A percentile compares a stretch with the other conserved stretches of the same genome.
These are phyloP conservation scores for Epichloe glyceriae DNA, from an alignment of 2,329 filamentous ascomycete genomes.

Conservation along the genomic window DNA sequence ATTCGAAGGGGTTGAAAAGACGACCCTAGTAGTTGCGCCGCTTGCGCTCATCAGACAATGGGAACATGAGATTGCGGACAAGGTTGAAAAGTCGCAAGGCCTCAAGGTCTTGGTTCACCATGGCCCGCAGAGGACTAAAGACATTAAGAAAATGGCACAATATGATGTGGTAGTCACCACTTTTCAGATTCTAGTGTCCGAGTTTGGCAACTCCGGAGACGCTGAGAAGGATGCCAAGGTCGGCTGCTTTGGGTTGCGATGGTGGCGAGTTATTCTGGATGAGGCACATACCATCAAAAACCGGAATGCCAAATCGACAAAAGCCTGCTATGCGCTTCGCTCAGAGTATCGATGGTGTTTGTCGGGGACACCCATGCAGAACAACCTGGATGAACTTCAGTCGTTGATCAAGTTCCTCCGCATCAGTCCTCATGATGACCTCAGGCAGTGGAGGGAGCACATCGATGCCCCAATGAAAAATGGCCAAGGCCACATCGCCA, in stretches of 20 bases:
- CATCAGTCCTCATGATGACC: constrained; percentile 80
- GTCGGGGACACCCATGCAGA: constrained; percentile 94
- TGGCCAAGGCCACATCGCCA: constrained; percentile 77
- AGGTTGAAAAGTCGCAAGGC: constrained; percentile 54
- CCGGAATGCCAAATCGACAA: constrained; percentile 86
- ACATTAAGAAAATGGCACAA: constrained; percentile 58
- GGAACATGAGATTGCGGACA: constrained; percentile 84
- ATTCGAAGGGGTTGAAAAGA: constrained; percentile 56
- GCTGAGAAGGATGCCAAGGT: constrained; percentile 50
- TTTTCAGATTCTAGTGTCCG: constrained; percentile 88
- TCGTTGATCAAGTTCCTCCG: constrained; percentile 85
- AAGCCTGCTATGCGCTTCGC: constrained; percentile 74
- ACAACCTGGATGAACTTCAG: constrained; percentile 92
- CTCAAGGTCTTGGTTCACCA: constrained; percentile 85
- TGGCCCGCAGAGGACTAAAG: constrained; percentile 72
- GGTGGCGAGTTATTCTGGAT: constrained; percentile 91
- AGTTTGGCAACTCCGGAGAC: constrained; percentile 59
- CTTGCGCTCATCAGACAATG: constrained; percentile 92
- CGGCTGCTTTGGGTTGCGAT: constrained; percentile 82
- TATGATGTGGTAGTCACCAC: constrained; percentile 97
- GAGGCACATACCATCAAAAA: constrained; percentile 99
- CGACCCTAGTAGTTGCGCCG: constrained; percentile 84
- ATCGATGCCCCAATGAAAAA: constrained; percentile 86
- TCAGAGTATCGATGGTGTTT: constrained; percentile 92
- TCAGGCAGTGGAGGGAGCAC: constrained; percentile 78